phyloP scores from a whole-genome alignment of 805 yeast genomes.

The Sungouiozyma intestinalis region DNA sequence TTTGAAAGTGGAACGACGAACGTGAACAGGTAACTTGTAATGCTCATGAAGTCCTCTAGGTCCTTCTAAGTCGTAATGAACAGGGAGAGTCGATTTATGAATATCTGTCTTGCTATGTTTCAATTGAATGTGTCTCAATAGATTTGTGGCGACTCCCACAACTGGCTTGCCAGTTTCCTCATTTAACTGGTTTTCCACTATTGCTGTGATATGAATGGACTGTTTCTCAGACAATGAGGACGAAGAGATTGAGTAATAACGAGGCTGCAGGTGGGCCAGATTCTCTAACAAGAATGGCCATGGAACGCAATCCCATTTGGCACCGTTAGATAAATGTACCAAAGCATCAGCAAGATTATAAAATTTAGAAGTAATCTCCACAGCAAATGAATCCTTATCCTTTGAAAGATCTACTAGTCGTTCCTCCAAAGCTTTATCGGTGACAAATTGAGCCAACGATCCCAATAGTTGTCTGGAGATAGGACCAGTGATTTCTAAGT shows the following conservation, averaged over 20 bases:
- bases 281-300: constrained; percentile 77
- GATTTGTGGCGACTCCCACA: constrained; percentile 82
- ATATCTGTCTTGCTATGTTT: constrained; percentile 39
- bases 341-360: constrained; percentile 72
- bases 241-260: constrained; percentile 95
- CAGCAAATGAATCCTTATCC: constrained; percentile 61
- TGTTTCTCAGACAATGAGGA: constrained; percentile 72
- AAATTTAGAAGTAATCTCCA: constrained; percentile 48
- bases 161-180: constrained; percentile 18
- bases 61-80: constrained; percentile 66
- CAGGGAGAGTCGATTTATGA: constrained; percentile 27
- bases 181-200: constrained; percentile 57
- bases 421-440: constrained; percentile 42
- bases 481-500: constrained; percentile 84
- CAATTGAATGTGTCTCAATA: constrained; percentile 61
- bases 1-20: constrained; percentile 91
- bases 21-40: constrained; percentile 74
- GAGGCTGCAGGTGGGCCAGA: constrained; percentile 75
- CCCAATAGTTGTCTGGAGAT: constrained; percentile 81
- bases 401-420: constrained; percentile 40
- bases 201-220: constrained; percentile 77
- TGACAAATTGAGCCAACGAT: constrained; percentile 76
- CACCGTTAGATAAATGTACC: constrained; percentile 48
- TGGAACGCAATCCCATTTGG: constrained; percentile 68
- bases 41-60: constrained; percentile 48